These are phyloP conservation scores for Sicyos baderoa DNA, from an alignment of 306 rosid genomes.

Conservation along the genomic window DNA sequence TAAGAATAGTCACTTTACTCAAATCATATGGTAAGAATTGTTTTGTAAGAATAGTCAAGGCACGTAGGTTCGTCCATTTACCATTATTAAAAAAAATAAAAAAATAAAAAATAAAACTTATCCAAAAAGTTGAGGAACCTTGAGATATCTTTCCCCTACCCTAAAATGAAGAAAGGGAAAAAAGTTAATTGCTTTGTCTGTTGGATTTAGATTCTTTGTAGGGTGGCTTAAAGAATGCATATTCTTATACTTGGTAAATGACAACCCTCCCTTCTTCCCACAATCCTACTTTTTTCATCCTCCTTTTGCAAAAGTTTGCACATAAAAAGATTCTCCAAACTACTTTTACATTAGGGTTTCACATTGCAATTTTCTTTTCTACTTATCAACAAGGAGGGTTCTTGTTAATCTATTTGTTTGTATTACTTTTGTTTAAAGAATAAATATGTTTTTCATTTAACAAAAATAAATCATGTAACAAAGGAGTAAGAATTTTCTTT, in stretches of 20 bases:
- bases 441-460: not conserved
- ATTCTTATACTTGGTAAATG: slow-evolving; percentile 1
- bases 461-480: not conserved
- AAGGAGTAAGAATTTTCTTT: not conserved
- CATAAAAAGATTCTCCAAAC: not conserved
- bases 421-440: not conserved
- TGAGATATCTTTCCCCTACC: not conserved
- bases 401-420: not conserved
- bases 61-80: too few species aligned
- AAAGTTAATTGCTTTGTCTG: slow-evolving; percentile 17
- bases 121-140: slow-evolving; percentile 16
- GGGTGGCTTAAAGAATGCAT: slow-evolving; percentile 14
- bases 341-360: slow-evolving; percentile 3
- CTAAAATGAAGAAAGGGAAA: slow-evolving; percentile 4
- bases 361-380: not conserved
- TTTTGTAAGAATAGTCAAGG: too few species aligned
- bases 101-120: too few species aligned
- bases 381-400: slow-evolving; percentile 4
- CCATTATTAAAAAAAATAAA: too few species aligned
- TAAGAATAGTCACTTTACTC: too few species aligned
- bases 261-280: not conserved
- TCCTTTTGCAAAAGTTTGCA: not conserved
- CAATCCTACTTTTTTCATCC: not conserved
- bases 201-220: slow-evolving; percentile 38
- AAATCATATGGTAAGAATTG: too few species aligned